phyloP scores from a whole-genome alignment of 2,329 filamentous ascomycete genomes.

The Paracoccidioides lutzii region DNA sequence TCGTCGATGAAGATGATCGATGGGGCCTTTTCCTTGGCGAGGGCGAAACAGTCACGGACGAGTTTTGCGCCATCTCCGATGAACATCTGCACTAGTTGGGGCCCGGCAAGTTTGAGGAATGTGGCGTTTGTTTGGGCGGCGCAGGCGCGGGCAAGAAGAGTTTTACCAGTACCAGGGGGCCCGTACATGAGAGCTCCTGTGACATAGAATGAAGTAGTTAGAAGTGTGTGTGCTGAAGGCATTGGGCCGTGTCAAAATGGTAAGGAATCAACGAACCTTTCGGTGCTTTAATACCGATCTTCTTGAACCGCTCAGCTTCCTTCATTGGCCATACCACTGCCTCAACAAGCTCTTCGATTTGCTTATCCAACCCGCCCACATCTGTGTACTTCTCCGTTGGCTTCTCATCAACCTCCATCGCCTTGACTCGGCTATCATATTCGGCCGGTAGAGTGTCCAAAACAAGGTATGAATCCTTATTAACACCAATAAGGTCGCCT shows the following conservation, averaged over 20 bases:
- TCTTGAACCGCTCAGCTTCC: slow-evolving; percentile 97
- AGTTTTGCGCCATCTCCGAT: slow-evolving; percentile 97
- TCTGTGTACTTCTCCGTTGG: slow-evolving; percentile 98
- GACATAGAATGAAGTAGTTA: slow-evolving; percentile 5
- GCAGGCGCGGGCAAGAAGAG: slow-evolving; percentile 72
- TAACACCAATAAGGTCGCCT: slow-evolving; percentile 91
- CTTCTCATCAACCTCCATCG: slow-evolving; percentile 99
- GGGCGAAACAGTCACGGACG: slow-evolving; percentile 90
- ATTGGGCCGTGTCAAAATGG: background rate
- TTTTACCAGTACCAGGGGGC: slow-evolving; percentile 38
- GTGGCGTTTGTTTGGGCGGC: slow-evolving; percentile 96
- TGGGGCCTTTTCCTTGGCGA: slow-evolving; percentile 96
- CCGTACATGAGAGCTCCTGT: slow-evolving; percentile 96
- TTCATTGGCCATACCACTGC: slow-evolving; percentile 99
- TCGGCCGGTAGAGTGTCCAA: slow-evolving; percentile 93
- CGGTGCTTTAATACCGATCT: slow-evolving; percentile 98
- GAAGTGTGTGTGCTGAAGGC: background rate
- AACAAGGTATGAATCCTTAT: slow-evolving; percentile 97
- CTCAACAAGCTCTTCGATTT: slow-evolving; percentile 97
- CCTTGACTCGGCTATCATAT: slow-evolving; percentile 97
- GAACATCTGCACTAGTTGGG: slow-evolving; percentile 98
- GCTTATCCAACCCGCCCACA: slow-evolving; percentile 93
- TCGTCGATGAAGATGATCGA: slow-evolving; percentile 99
- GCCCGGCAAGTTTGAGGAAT: slow-evolving; percentile 94
- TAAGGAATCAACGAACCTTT: slow-evolving; percentile 54